Evolutionary conservation across 164 flowering plant genomes (phyloP), one percentile per base, ranked within the genome.

Genomic region (Hamamelis virginiana): DNA sequence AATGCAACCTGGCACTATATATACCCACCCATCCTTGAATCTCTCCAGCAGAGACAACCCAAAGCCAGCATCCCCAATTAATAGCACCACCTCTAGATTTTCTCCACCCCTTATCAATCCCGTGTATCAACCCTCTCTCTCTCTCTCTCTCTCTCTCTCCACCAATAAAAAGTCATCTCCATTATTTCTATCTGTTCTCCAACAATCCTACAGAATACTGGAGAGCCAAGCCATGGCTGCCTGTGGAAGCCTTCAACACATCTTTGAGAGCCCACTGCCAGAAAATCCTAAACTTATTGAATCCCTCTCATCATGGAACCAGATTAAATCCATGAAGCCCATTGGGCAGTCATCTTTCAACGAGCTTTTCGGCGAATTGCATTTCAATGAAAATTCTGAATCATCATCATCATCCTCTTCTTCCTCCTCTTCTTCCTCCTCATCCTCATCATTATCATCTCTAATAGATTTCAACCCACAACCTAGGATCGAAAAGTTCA

Each of bases 351-450:
- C 62, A 13, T 79, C 84, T 12, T 78, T 82, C 64, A 81, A 93
- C n/a, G 95, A 93, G 71, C 73, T 91, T 65, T 87, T 93, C 51
- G 95, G 91, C 1, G 98, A 89, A 69, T 88, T 93, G 43, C 88
- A 88, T 72, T 86, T 88, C 80, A 73, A 85, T 64, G 89, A 88
- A 41, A 72, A 66, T 26, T 44, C 77, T 15, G 55, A 74, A 3
- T 22, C 59, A 12, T 15, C 71, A 15, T 23, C 81, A 9, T 65
- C 66, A 18, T 55, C 71, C 1, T 56, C 69, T 25, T 64, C 68
- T 25, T 33, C 66, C 16, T 53, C 55, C 16, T 52, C 73, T 23
- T 61, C 66, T 13, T 68, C 69, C 8, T 52, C 51, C 0, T 9
- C 46, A n/a, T 33, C 75, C 13, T 33, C 65, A 21, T 56, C 44